These are phyloP conservation scores for Prunus mume DNA, from an alignment of 306 rosid species.

Conservation along the genomic window DNA sequence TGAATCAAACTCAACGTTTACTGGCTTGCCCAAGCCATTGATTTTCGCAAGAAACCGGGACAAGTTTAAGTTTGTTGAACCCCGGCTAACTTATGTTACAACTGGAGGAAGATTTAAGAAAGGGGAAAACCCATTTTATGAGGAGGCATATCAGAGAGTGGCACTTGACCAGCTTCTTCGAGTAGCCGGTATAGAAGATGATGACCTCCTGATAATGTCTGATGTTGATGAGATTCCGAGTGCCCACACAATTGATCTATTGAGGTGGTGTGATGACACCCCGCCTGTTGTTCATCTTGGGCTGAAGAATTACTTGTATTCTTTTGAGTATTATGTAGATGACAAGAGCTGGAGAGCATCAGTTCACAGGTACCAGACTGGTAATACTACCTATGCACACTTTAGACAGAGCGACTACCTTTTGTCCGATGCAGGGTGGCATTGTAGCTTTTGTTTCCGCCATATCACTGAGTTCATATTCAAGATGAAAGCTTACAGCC, in stretches of 20 bases:
- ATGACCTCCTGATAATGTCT: slow-evolving; percentile 82
- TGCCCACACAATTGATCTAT: slow-evolving; percentile 79
- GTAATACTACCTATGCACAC: slow-evolving; percentile 69
- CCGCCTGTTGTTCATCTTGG: slow-evolving; percentile 73
- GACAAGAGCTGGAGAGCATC: slow-evolving; percentile 80
- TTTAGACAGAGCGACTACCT: slow-evolving; percentile 55
- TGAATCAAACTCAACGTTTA: slow-evolving; percentile 81
- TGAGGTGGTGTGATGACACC: slow-evolving; percentile 75
- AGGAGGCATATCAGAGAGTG: slow-evolving; percentile 82
- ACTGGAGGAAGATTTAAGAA: slow-evolving; percentile 67
- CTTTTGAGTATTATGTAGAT: slow-evolving; percentile 67
- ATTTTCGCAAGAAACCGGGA: slow-evolving; percentile 49
- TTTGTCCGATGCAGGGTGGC: slow-evolving; percentile 81
- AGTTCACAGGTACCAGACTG: slow-evolving; percentile 48
- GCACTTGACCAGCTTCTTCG: slow-evolving; percentile 66
- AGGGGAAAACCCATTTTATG: slow-evolving; percentile 77
- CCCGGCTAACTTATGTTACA: slow-evolving; percentile 55
- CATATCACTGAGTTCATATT: slow-evolving; percentile 60
- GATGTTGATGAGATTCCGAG: slow-evolving; percentile 94
- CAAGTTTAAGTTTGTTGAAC: slow-evolving; percentile 52
- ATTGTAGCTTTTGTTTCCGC: slow-evolving; percentile 88
- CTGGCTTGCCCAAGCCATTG: slow-evolving; percentile 60
- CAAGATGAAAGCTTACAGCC: slow-evolving; percentile 92
- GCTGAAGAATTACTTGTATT: slow-evolving; percentile 70
- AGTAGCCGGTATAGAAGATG: slow-evolving; percentile 72